Conservation (phyloP, 139 green algal species). For the Trebouxia sp. region DNA sequence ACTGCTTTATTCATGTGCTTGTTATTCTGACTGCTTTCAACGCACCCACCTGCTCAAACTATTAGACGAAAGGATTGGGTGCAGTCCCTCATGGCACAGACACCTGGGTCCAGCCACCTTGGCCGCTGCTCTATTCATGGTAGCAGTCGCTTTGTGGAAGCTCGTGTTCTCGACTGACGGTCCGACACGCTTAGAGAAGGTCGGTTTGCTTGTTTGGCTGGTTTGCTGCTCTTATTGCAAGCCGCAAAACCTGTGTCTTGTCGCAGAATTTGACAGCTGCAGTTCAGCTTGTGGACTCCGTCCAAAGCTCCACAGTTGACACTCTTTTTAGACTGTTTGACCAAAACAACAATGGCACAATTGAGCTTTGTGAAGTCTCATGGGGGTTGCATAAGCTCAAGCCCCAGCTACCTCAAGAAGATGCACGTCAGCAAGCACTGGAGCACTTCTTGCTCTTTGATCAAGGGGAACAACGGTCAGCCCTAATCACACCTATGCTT, state of each 20-base stretch:
- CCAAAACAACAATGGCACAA: constrained; percentile 11
- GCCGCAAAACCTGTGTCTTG: not conserved
- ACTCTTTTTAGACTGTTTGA: constrained; percentile 20
- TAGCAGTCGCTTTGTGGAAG: constrained; percentile 17
- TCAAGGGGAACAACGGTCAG: constrained; percentile 1
- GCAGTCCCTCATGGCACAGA: constrained; percentile 19
- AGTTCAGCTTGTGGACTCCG: constrained; percentile 20
- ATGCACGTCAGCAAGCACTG: constrained; percentile 13
- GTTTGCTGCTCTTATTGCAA: not conserved
- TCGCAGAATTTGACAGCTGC: constrained; percentile 16
- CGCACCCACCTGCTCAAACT: too few relatives aligned
- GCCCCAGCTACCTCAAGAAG: constrained; percentile 9
- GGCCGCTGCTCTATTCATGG: constrained; percentile 22
- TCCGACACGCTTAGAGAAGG: constrained; percentile 12
- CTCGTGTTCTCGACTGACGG: constrained; percentile 1
- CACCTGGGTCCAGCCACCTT: constrained; percentile 17
- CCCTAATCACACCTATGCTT: too few relatives aligned
- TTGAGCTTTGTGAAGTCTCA: constrained; percentile 20
- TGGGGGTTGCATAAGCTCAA: constrained; percentile 13
- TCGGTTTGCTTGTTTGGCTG: not conserved
- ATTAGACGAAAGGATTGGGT: too few relatives aligned
- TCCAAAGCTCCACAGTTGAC: constrained; percentile 14
- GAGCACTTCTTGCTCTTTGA: constrained; percentile 14
- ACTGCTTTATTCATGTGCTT: too few relatives aligned
- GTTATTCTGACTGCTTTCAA: too few relatives aligned